Base-by-base conservation (phyloP, 2,329 filamentous ascomycete genomes). In the Coniochaeta sp. region DNA sequence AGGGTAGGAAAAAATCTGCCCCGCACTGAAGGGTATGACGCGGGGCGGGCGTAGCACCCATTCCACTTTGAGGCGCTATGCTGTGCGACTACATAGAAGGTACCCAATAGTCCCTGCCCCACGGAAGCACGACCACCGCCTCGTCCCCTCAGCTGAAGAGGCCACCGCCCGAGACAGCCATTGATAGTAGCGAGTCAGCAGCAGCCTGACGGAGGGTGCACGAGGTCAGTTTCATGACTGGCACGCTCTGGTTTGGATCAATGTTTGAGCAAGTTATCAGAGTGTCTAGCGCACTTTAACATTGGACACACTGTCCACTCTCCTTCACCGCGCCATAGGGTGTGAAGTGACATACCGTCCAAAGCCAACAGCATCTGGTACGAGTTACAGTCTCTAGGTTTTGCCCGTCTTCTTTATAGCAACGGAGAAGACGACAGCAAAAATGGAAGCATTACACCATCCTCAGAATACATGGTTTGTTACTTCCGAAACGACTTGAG, bases 401-500 rank as follows among this genome's bases (percentile, higher is more conserved):
- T 9, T n/a, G 6, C n/a, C 16, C n/a, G 16, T n/a, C 17, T n/a
- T 40, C 17, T 17, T n/a, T 40, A 40, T 19, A 40, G 38, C 38
- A 40, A 40, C 16, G 9, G 38, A 40, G 16, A 11, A 40, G 34
- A 40, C 16, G 16, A 19, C 3, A 16, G 17, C n/a, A 40, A 3
- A 40, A 6, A n/a, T 11, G 28, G 9, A 31, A 22, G 11, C 24
- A 22, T 12, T 24, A 17, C 17, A 6, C 22, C 12, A 26, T 17
- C 47, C 31, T n/a, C 47, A 14, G 2, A 31, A 17, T 19, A 31
- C 47, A 28, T 9, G 47, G 47, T 31, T 28, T 9, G 22, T 31
- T 31, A 52, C 24, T 81, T 82, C 60, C 74, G 76, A 59, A 82
- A 64, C 24, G 74, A 74, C 68, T 83, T 82, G 28, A 83, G 70